Evolutionary conservation across 2,329 filamentous ascomycete species (phyloP), one percentile per base, ranked within the genome.

Genomic region (Penicillium sp.): DNA sequence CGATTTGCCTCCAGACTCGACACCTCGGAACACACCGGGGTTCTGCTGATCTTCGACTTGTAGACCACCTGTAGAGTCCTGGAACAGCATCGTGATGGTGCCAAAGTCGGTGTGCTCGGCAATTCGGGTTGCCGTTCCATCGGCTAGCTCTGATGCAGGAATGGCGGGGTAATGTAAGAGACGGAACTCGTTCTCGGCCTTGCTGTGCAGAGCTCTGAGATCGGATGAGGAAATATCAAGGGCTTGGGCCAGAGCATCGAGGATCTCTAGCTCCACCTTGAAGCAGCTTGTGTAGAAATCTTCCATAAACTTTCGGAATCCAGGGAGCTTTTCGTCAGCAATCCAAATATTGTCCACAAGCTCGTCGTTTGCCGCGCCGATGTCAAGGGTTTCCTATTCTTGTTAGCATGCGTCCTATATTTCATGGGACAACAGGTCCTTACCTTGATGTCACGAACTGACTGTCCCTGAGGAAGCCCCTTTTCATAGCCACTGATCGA

Each of bases 111-210:
- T 80, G 61, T 83, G 80, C 10, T 77, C 73, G 0, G 78, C 75
- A 43, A 82, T 80, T 6, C 81, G 69, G 3, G 77, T 76, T 10
- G 77, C 71, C 4, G 70, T 58, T 11, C 75, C 72, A 41, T 72
- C 74, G 9, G 70, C 67, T 22, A 82, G 67, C 34, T 73, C 72
- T 11, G 67, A 69, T 22, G 72, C 74, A 18, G 75, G 68, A 5
- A 81, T 71, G 1, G 76, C 69, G 0, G 81, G 81, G 57, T 84
- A 87, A 64, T 87, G 84, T 7, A 86, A 71, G 21, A 87, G 68
- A 1, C 84, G 77, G 22, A 86, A 72, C 55, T 85, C 83, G 58
- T 84, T 83, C 60, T 84, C 80, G 49, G 78, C 75, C 1, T 78
- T 78, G 51, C 74, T 76, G 67, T 85, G 82, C 27, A 79, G 72